Conservation (phyloP, 805 yeast species). For the Torulaspora delbrueckii region DNA sequence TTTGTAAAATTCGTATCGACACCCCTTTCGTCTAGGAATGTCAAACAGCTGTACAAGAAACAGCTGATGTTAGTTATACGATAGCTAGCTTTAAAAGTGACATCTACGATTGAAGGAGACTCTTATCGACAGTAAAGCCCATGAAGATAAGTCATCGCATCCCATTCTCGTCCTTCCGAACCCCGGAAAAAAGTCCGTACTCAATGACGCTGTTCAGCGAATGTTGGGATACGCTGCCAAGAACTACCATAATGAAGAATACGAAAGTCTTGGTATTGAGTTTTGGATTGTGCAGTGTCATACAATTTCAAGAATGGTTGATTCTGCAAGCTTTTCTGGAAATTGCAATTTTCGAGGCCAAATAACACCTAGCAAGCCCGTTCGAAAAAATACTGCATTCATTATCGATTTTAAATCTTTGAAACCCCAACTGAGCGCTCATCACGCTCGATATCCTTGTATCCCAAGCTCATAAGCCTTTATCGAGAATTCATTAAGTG, state of each 20-base stretch:
- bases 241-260: background rate
- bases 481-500: no score
- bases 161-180: background rate
- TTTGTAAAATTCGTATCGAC: background rate
- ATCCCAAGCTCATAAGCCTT: no score
- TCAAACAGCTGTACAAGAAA: background rate
- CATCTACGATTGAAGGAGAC: background rate
- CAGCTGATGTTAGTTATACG: background rate
- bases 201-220: background rate
- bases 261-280: background rate
- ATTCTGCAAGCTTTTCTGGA: no score
- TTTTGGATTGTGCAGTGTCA: no score
- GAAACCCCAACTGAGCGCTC: no score
- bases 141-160: background rate
- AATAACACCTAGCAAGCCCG: no score
- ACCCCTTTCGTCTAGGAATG: background rate
- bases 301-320: no score
- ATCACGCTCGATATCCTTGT: no score
- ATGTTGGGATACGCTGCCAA: background rate
- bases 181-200: conserved; percentile 1
- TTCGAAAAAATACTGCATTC: no score
- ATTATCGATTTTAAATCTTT: no score
- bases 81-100: background rate
- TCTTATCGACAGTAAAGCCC: background rate
- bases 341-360: no score